Evolutionary conservation across 1,139 yeast species (phyloP), one percentile per base, ranked within the genome.

Genomic region (Hyphopichia burtonii): DNA sequence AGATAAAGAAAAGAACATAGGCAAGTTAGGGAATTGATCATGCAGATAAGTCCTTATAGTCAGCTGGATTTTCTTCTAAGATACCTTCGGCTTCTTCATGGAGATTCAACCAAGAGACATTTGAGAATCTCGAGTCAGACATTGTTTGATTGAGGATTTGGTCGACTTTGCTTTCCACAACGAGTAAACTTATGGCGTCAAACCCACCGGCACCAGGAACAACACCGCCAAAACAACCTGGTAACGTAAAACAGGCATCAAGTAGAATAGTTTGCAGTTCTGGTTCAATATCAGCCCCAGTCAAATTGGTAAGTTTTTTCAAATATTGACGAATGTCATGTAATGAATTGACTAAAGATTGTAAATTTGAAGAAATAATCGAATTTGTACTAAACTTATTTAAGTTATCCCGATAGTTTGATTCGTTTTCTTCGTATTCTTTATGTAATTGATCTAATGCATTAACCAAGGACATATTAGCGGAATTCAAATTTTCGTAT

Each of bases 131-230:
- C 2, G 42, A 37, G 23, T 60, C 61, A 1, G 37, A 36, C 1
- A 51, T 46, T 0, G 82, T 73, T 3, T 56, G 54, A 3, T 48
- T 44, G 12, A 63, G 53, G 36, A 87, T 67, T 2, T 56, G 44
- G 0, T 58, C 58, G 5, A 80, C 61, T 4, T 79, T 63, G 1
- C 63, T 59, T 23, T 76, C 82, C 3, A 78, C 66, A 3, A 85
- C 84, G 28, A 93, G 63, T 25, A 91, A 57, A 45, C 95, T 78
- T 32, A 93, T 79, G 0, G 99, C 99, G 67, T 93, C 99, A 58
- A 81, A 86, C 0, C 99, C 99, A 18, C 99, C 99, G 0, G 99
- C 99, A 2, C 99, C 99, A 0, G 99, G 99, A 3, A 93, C 96
- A 27, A 93, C 94, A 10, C 96, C 97, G 0, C 96, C 96, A 18